These are phyloP conservation scores for Hamamelis virginiana DNA, from an alignment of 164 flowering plant species.

Conservation along the genomic window DNA sequence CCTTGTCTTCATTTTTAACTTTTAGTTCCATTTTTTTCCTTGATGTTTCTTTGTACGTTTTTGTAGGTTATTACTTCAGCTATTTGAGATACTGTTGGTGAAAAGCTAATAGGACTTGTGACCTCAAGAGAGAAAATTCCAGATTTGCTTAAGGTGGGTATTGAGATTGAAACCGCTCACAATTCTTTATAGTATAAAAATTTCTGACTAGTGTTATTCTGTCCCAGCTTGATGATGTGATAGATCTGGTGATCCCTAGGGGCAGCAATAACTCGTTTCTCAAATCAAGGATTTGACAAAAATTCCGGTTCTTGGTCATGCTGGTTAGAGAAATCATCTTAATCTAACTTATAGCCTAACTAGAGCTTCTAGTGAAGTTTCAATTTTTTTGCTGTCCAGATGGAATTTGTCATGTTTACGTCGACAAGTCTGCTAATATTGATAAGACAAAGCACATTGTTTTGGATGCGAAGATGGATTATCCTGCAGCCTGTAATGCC, in stretches of 20 bases:
- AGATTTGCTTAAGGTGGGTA: conserved; percentile 75
- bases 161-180: not conserved
- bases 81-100: conserved; percentile 69
- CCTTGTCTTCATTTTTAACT: not conserved
- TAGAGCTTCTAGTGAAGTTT: conserved; percentile 5
- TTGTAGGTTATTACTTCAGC: conserved; percentile 69
- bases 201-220: conserved; percentile 6
- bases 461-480: conserved; percentile 38
- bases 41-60: conserved; percentile 3
- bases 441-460: conserved; percentile 37
- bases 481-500: conserved; percentile 46
- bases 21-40: conserved; percentile 1
- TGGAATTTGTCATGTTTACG: conserved; percentile 45
- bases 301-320: conserved; percentile 92
- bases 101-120: conserved; percentile 79
- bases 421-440: conserved; percentile 39
- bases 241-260: conserved; percentile 92
- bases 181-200: conserved; percentile 1
- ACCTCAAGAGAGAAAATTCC: conserved; percentile 87
- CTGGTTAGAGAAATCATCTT: conserved; percentile 47
- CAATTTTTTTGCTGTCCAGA: conserved; percentile 23
- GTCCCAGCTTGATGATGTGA: conserved; percentile 86
- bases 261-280: conserved; percentile 89
- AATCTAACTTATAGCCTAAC: not conserved
- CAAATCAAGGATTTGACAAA: conserved; percentile 83